Base-by-base conservation (phyloP, 768 basidiomycete genomes). In the Cyclocybe aegerita region DNA sequence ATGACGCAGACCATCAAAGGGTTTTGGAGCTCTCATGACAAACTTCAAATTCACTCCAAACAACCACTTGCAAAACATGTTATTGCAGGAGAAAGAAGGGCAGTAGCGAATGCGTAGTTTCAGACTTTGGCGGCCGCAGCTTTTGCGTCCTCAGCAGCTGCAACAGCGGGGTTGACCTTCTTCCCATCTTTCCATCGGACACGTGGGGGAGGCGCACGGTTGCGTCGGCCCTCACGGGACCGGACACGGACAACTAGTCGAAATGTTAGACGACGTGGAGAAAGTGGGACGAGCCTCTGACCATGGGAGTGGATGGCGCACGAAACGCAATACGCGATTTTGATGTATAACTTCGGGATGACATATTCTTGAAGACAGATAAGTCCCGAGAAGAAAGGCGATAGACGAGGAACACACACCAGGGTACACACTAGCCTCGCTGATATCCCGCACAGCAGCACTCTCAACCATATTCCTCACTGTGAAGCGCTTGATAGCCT, bases 391-490 rank as follows among this genome's bases (percentile, higher is more conserved):
- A n/a, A 15, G n/a, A 17, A 40, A 43, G 4, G 3, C 9, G 9
- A 42, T 12, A 38, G 17, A 38, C 16, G 12, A 47, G 38, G 34
- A n/a, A 33, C 16, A 75, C 85, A 58, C 63, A 94, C 93, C 93
- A 51, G 78, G 72, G 77, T 98, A 99, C 55, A 98, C 88, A 64
- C 86, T 89, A 37, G 95, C 94, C 64, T 98, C 97, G 68, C 88
- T 91, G 69, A 99, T 90, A 78, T 99, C 97, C 57, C 95, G 82
- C 61, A 98, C 92, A 48, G 96, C 96, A 39, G 97, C 97, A 66
- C 91, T 91, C 83, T 98, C 96, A 51, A 99, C 94, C 92, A 98
- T 98, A 85, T 99, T 99, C 75, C 94, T 86, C 66, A 98, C 96
- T 35, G 95, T 97, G 84, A 96, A 96, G 46, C 97, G 83, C 80